Evolutionary conservation across 169 alveolate species (phyloP), one percentile per base, ranked within the genome.

Genomic region (Cryptosporidium viatorum): DNA sequence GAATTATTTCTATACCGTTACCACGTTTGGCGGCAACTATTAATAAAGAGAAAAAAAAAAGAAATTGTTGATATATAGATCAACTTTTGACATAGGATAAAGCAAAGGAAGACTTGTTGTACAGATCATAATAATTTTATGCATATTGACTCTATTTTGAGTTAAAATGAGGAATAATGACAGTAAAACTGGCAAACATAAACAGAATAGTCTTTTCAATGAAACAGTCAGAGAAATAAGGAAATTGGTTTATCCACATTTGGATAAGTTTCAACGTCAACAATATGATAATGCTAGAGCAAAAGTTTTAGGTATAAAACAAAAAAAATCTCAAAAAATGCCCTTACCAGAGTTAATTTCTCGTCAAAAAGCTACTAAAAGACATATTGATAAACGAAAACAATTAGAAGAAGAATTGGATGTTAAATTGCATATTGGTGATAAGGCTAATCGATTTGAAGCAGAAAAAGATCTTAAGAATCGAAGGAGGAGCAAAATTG

Each of bases 161-260:
- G 8, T 33, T 5, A 67, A 21, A 67, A 55, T 55, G 67, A 23
- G 5, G 18, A 67, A 12, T 3, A 0, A 33, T 33, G 10, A 45
- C 18, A 33, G 4, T 33, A n/a, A 33, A 33, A 21, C 29, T 1
- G 14, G 21, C 3, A 33, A 67, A 21, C 23, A n/a, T 31, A 45
- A 33, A 67, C 26, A 37, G 9, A 67, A 67, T 67, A 67, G 33
- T 58, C 55, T 80, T 12, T 80, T 80, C 39, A 80, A 80, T 50
- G 89, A 80, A 43, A 80, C 89, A 3, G 75, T 80, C 26, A 80
- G 62, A 33, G 89, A 80, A 26, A 80, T 80, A 21, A 55, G 89
- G 14, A 80, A 80, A 18, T n/a, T 80, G 65, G 89, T 80, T 10
- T 80, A 80, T 80, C 89, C 89, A 62, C 89, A 80, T 65, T 65